These are phyloP conservation scores for Fusarium nodosum DNA, from an alignment of 2,329 filamentous ascomycete species.

Conservation along the genomic window DNA sequence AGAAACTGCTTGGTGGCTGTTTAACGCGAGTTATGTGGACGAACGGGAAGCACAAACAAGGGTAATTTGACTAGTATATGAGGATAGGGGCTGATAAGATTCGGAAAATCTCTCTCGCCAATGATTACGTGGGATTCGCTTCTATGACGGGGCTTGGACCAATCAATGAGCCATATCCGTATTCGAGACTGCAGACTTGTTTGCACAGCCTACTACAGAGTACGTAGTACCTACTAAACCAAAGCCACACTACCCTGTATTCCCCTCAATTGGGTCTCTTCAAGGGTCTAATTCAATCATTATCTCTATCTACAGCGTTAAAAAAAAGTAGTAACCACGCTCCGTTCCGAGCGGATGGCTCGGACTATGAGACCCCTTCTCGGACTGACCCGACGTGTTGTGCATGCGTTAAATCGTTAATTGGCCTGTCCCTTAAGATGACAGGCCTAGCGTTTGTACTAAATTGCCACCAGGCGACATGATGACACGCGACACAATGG, in stretches of 20 bases:
- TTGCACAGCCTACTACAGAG: conserved; percentile 5
- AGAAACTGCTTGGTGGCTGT: background rate
- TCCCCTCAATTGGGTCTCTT: background rate
- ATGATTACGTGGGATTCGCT: conserved; percentile 14
- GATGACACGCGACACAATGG: too few species aligned
- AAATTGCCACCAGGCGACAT: background rate
- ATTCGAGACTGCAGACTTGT: background rate
- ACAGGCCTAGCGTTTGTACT: background rate
- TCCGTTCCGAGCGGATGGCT: background rate
- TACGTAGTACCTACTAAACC: too few species aligned
- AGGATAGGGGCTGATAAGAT: conserved; percentile 12
- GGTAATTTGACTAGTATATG: background rate
- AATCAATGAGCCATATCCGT: background rate
- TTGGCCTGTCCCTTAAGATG: background rate
- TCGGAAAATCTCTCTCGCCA: conserved; percentile 8
- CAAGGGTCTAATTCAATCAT: background rate
- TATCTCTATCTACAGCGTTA: background rate
- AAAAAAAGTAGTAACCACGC: background rate
- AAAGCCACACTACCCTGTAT: too few species aligned
- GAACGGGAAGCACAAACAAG: background rate
- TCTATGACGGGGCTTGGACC: background rate
- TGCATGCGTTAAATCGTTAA: background rate
- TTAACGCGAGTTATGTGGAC: background rate
- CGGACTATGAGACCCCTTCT: background rate
- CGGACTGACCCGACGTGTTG: background rate